Base-by-base conservation (phyloP, 371 early-diverging fungal species). In the Mucor racemosus region DNA sequence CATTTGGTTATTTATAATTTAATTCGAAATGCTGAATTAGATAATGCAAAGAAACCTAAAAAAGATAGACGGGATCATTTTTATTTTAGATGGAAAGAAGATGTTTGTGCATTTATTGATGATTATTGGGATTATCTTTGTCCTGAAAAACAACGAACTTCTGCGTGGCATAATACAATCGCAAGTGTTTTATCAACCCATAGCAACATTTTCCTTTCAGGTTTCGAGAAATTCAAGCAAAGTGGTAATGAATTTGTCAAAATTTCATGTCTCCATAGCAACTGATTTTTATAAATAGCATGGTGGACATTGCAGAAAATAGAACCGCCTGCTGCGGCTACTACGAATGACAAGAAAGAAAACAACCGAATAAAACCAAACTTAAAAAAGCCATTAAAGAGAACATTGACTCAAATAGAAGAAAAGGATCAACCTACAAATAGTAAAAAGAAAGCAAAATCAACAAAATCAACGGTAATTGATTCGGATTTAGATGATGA, bases 141-240 rank as follows among this genome's bases (percentile, higher is more conserved):
- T 26, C 91, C 91, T 0, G 91, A 82, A 15, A 90, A 87, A 65
- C 80, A 81, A 66, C 75, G 91, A 88, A 84, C 89, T 0, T 74
- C 82, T 1, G 92, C 91, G 1, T 91, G 92, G 92, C 84, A 86
- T 38, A 92, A 91, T 65, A 92, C 92, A 1, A 84, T 93, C 21
- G 93, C 95, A 0, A 92, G 92, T 50, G 89, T 89, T 5, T 68
- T 94, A 13, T 94, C 95, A 7, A 93, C 93, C 5, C 92, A 94
- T 34, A 84, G 85, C 19, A 78, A 81, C 21, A 80, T 92, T 34
- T 94, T 94, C 58, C 70, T 80, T n/a, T 93, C 94, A 3, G 95
- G 95, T 19, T 82, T 90, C n/a, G 92, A 91, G 34, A 87, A 86
- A 31, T 74, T 77, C 53, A 69, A 79, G 15, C 79, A 80, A 56